Percentiles rank a stretch among this genome's conserved stretches.
Evolutionary conservation across 495 filamentous ascomycete species (phyloP).

Genomic region (Parathielavia appendiculata): DNA sequence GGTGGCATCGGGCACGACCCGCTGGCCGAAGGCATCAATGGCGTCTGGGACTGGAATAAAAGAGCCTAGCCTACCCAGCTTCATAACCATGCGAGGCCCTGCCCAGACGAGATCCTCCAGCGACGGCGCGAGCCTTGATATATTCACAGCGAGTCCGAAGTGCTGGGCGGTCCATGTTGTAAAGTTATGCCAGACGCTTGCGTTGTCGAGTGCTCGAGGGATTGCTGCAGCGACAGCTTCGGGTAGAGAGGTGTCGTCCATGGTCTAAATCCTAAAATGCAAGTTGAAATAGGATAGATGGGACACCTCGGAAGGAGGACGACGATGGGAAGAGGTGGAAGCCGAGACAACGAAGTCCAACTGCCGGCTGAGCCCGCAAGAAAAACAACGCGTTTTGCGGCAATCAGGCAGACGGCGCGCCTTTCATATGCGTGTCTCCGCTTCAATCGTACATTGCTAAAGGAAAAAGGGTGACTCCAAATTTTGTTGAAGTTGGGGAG

Average conservation of each 20-base stretch:
- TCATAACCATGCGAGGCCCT: constrained; percentile 59
- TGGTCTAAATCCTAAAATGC: not conserved
- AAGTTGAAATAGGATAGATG: not conserved
- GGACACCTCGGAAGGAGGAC: too few species aligned
- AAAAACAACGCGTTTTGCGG: not conserved
- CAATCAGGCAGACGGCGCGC: not conserved
- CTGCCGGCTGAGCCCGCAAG: not conserved
- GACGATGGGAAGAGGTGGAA: too few species aligned
- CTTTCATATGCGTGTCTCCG: constrained; percentile 3
- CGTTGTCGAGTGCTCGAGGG: constrained; percentile 30
- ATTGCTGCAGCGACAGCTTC: constrained; percentile 20
- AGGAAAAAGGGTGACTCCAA: not conserved
- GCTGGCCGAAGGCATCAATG: constrained; percentile 57
- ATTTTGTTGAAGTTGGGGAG: not conserved
- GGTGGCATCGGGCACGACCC: constrained; percentile 55
- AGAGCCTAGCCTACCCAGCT: constrained; percentile 55
- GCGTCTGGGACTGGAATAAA: constrained; percentile 57
- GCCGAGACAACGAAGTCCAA: too few species aligned
- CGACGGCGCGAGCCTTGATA: constrained; percentile 41
- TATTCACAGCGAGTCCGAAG: constrained; percentile 38
- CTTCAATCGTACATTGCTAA: constrained; percentile 12
- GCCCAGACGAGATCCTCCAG: constrained; percentile 55
- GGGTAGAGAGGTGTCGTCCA: constrained; percentile 13
- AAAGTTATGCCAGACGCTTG: constrained; percentile 45
- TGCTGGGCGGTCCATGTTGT: constrained; percentile 43